phyloP scores from a whole-genome alignment of 306 rosid species.

The Potentilla sterilis region DNA sequence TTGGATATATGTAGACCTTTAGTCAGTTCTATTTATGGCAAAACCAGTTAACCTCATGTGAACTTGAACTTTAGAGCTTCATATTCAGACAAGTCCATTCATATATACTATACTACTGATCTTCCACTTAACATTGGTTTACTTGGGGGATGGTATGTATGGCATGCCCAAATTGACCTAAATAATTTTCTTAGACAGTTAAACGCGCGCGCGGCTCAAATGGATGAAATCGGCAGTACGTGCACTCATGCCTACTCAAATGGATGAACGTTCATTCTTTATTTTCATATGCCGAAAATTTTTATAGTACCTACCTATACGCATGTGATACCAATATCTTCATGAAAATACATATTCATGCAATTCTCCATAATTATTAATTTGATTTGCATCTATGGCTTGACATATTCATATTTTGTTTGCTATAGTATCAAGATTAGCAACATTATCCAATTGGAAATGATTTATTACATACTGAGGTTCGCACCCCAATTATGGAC shows the following conservation, averaged over 20 bases:
- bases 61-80: neutral
- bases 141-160: neutral
- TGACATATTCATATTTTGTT: slow-evolving; percentile 3
- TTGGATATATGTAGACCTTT: neutral
- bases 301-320: no score
- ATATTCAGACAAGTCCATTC: neutral
- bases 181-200: neutral
- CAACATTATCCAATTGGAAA: neutral
- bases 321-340: no score
- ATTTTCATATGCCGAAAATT: no score
- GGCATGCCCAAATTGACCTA: slow-evolving; percentile 10
- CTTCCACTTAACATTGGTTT: neutral
- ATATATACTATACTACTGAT: neutral
- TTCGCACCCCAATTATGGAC: slow-evolving; percentile 11
- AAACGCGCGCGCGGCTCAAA: neutral
- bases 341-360: neutral
- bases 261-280: neutral
- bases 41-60: neutral
- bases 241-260: slow-evolving; percentile 6
- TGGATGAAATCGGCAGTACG: neutral
- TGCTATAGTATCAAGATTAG: slow-evolving; percentile 3
- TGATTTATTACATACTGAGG: neutral
- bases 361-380: neutral
- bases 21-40: neutral
- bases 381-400: no score